Percentiles rank a stretch among this genome's conserved stretches.
These are phyloP conservation scores for Pichia gijzeniarum DNA, from an alignment of 805 yeast genomes.

Conservation along the genomic window DNA sequence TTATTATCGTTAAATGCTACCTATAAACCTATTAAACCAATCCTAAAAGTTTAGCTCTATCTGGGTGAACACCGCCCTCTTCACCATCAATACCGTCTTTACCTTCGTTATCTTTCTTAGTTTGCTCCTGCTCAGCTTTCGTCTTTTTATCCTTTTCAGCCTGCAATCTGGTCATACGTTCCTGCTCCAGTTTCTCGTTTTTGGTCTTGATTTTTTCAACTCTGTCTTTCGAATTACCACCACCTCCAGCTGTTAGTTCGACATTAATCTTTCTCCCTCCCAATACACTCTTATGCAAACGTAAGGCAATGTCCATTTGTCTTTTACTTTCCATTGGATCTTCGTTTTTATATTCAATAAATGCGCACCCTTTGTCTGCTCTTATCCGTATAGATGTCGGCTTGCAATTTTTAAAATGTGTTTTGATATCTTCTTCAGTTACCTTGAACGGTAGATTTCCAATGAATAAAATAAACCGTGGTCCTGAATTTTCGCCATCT, in stretches of 20 bases:
- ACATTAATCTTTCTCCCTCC: constrained; percentile 81
- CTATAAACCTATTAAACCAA: constrained; percentile 18
- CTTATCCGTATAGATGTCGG: constrained; percentile 79
- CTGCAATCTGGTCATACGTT: constrained; percentile 52
- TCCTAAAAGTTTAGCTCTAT: constrained; percentile 47
- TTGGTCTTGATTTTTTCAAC: constrained; percentile 67
- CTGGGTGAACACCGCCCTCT: constrained; percentile 51
- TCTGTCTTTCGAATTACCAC: constrained; percentile 76
- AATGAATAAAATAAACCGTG: constrained; percentile 76
- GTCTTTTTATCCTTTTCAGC: constrained; percentile 37
- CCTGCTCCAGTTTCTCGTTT: constrained; percentile 67
- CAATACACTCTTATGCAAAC: constrained; percentile 71
- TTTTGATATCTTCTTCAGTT: constrained; percentile 51
- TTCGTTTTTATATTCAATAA: constrained; percentile 61
- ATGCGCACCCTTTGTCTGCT: constrained; percentile 85
- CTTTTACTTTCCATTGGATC: constrained; percentile 56
- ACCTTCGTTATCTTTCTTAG: background rate
- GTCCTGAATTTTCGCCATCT: constrained; percentile 33
- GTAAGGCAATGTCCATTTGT: constrained; percentile 77
- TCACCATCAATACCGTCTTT: constrained; percentile 1
- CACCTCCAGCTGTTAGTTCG: constrained; percentile 97
- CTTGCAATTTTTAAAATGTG: constrained; percentile 65
- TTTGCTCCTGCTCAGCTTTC: constrained; percentile 27
- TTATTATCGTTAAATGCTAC: constrained; percentile 16
- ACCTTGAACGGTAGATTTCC: constrained; percentile 82